Percentiles rank a stretch among this genome's conserved stretches.
Conservation (phyloP, 2,329 filamentous ascomycete species). For the Pseudocercospora eumusae region DNA sequence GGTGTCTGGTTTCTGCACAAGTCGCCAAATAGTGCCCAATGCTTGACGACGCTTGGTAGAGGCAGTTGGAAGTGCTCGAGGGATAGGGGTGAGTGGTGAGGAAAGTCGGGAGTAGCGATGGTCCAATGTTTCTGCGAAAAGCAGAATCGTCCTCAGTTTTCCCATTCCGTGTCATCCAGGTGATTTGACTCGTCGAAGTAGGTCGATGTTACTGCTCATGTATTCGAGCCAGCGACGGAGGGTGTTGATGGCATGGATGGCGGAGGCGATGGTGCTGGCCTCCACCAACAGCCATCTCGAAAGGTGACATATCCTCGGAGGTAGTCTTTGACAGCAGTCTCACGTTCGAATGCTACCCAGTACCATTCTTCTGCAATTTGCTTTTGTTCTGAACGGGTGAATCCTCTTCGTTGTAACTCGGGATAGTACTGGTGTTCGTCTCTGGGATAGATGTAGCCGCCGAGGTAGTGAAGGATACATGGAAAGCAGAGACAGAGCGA, state of each 20-base stretch:
- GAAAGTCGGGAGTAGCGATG: not conserved
- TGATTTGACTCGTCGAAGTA: not conserved
- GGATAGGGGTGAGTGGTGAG: not conserved
- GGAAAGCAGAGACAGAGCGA: conserved; percentile 31
- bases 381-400: conserved; percentile 24
- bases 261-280: conserved; percentile 19
- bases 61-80: not conserved
- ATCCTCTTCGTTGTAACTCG: conserved; percentile 25
- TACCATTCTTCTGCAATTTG: conserved; percentile 32
- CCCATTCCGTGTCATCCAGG: conserved; percentile 6
- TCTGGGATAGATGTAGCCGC: conserved; percentile 27
- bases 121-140: not conserved
- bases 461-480: conserved; percentile 30
- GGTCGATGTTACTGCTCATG: conserved; percentile 4
- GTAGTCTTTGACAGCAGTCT: conserved; percentile 30
- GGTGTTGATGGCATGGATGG: conserved; percentile 5
- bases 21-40: not conserved
- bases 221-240: conserved; percentile 13
- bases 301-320: conserved; percentile 28
- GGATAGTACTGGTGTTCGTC: conserved; percentile 27
- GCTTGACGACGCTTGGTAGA: not conserved
- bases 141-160: not conserved
- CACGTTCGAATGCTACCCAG: conserved; percentile 30
- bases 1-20: not conserved
- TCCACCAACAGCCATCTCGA: conserved; percentile 28